Conservation (phyloP, 257 asterid species). For the Solanum gracilifrons region DNA sequence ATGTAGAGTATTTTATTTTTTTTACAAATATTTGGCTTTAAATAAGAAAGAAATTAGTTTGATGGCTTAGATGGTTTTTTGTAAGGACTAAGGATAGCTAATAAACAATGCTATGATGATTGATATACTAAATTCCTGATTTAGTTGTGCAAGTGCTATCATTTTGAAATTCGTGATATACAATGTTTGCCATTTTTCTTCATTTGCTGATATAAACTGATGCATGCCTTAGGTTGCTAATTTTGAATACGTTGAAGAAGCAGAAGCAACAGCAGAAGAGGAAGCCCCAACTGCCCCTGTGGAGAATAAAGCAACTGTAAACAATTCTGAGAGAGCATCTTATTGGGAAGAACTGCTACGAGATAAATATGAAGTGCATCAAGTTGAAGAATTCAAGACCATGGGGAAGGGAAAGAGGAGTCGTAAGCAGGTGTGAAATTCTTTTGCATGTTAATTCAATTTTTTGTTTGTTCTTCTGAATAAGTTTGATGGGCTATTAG, state of each 20-base stretch:
- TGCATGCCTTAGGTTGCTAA: conserved; percentile 72
- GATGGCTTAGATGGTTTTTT: not conserved
- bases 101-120: not conserved
- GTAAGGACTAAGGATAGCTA: not conserved
- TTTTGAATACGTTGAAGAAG: conserved; percentile 82
- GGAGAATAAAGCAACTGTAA: conserved; percentile 48
- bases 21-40: not conserved
- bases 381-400: conserved; percentile 72
- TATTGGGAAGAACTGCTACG: conserved; percentile 90
- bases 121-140: not conserved
- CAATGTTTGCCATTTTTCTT: not conserved
- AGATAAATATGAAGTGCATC: conserved; percentile 79
- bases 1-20: not conserved
- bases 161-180: not conserved
- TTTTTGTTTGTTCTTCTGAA: not conserved
- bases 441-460: not conserved
- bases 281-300: conserved; percentile 45
- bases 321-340: conserved; percentile 59
- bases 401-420: conserved; percentile 98
- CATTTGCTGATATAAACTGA: not conserved
- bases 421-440: conserved; percentile 60
- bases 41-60: not conserved
- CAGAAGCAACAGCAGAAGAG: conserved; percentile 61
- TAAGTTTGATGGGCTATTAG: not conserved
- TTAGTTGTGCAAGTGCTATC: not conserved